These are phyloP conservation scores for Solanum hybrid DNA, from an alignment of 305 asterid genomes.

Conservation along the genomic window DNA sequence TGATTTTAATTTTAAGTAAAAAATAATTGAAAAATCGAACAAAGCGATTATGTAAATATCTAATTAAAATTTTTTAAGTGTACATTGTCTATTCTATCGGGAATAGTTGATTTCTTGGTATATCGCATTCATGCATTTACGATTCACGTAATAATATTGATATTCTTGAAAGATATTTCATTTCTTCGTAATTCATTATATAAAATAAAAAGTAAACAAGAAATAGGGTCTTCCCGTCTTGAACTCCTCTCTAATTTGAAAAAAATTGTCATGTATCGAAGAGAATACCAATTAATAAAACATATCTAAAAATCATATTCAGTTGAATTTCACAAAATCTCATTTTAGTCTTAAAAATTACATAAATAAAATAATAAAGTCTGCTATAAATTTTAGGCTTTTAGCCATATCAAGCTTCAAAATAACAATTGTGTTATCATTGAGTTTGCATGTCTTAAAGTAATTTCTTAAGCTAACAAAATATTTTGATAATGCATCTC, in stretches of 20 bases:
- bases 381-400: not conserved
- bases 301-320: rapidly evolving
- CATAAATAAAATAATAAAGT: not conserved
- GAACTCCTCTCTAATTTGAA: not conserved
- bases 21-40: no score
- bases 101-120: not conserved
- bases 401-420: not conserved
- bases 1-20: not conserved
- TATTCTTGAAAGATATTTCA: no score
- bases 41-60: not conserved
- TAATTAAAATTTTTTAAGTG: no score
- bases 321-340: not conserved
- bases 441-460: not conserved
- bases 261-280: not conserved
- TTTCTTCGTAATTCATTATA: not conserved
- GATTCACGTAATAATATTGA: not conserved
- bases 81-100: not conserved
- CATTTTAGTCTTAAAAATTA: not conserved
- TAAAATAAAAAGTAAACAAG: not conserved
- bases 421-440: not conserved
- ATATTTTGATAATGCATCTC: not conserved
- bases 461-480: not conserved
- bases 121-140: not conserved
- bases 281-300: not conserved
- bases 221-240: not conserved